Conservation (phyloP, 129 eudicot species). For the Daucus carota region DNA sequence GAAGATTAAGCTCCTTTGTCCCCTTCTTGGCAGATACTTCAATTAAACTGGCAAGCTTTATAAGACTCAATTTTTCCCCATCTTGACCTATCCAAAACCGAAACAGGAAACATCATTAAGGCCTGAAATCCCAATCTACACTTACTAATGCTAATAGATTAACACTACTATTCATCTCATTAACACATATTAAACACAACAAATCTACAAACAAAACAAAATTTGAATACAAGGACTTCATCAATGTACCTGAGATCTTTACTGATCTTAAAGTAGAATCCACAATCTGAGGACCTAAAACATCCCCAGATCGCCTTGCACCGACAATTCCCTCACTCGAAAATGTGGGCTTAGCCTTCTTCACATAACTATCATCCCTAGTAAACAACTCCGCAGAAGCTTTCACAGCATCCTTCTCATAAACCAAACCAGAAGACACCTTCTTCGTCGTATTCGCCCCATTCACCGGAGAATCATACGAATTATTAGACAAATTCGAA, state of each 20-base stretch:
- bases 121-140: background rate
- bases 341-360: conserved; percentile 33
- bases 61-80: conserved; percentile 64
- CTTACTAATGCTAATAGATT: background rate
- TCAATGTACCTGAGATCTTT: conserved; percentile 40
- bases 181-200: background rate
- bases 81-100: conserved; percentile 40
- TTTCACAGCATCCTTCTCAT: conserved; percentile 42
- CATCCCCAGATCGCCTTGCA: conserved; percentile 34
- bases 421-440: conserved; percentile 33
- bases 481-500: conserved; percentile 18
- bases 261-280: conserved; percentile 56
- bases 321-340: conserved; percentile 41
- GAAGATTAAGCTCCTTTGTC: conserved; percentile 51
- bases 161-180: background rate
- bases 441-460: background rate
- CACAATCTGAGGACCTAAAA: conserved; percentile 40
- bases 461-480: conserved; percentile 25
- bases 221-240: background rate
- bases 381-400: conserved; percentile 33
- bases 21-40: conserved; percentile 81
- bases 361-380: conserved; percentile 66
- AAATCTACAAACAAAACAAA: background rate
- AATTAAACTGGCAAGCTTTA: conserved; percentile 75
- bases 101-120: background rate